Evolutionary conservation across 768 basidiomycete genomes (phyloP).

Genomic region (Suillus bovinus): DNA sequence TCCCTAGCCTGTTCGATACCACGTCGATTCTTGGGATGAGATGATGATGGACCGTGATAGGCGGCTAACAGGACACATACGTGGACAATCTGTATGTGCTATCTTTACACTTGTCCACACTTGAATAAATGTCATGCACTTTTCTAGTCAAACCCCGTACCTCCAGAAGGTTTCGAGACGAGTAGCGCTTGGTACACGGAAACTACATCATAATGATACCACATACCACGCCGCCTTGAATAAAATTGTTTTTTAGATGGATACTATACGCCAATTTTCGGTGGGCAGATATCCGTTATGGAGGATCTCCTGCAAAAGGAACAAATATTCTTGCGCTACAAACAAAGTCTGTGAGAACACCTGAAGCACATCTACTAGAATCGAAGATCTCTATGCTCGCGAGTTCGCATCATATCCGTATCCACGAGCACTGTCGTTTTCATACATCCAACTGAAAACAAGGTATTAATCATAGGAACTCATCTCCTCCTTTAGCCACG

Average conservation of each 20-base stretch:
- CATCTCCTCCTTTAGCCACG: constrained; percentile 25
- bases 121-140: not conserved
- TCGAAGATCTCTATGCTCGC: not conserved
- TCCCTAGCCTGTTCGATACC: constrained; percentile 76
- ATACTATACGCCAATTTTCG: not conserved
- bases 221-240: not conserved
- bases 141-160: constrained; percentile 60
- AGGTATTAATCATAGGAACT: constrained; percentile 10
- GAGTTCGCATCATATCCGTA: not conserved
- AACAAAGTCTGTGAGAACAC: not conserved
- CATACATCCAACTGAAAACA: not conserved
- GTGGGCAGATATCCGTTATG: not conserved
- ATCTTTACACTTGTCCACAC: not conserved
- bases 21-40: constrained; percentile 87
- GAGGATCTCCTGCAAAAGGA: not conserved
- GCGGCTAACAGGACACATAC: constrained; percentile 79
- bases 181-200: constrained; percentile 77
- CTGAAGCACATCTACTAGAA: not conserved
- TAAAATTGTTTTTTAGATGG: constrained; percentile 2
- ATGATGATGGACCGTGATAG: constrained; percentile 96
- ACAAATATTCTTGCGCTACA: not conserved
- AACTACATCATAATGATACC: constrained; percentile 37
- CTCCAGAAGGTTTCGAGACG: constrained; percentile 71
- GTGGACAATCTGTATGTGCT: constrained; percentile 80
- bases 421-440: not conserved